Base-by-base conservation (phyloP, 1,139 yeast genomes). In the Scheffersomyces lignicola region DNA sequence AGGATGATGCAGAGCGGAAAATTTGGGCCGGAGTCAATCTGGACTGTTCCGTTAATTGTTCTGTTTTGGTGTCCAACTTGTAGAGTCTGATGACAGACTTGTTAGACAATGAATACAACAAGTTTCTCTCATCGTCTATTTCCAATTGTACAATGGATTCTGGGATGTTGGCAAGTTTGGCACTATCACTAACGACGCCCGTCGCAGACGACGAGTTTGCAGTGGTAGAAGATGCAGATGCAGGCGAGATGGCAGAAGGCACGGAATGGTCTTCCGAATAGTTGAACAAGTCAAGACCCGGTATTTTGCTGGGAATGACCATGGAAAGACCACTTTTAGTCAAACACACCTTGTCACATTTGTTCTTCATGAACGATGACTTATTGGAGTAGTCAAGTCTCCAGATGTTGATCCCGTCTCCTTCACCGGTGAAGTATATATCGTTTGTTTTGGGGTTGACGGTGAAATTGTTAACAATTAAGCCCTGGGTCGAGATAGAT, bases 321-420 rank as follows among this genome's bases (percentile, higher is more conserved):
- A 76, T 70, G 1, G 83, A 72, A 33, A 84, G 65, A 0, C 85
- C 78, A 9, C 82, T 74, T 53, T 83, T 80, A 1, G 94, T 84
- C 34, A 83, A 70, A 54, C 96, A 87, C 21, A 83, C 78, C 56
- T 88, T 89, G 45, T 80, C 81, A 53, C 96, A 87, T 49, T 81
- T 83, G 52, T 86, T 84, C 43, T 83, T 80, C 53, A 88, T 88
- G 85, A 96, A 92, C 33, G 88, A 83, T 31, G 90, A 92, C 24
- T 84, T 78, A 44, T 82, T 84, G n/a, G 90, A 77, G 54, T 94
- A 94, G 41, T 79, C 82, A 38, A 92, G 68, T 53, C 88, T 89
- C 96, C 97, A 92, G 32, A 94, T 71, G 48, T 90, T 81, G 30
- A 76, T 65, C 3, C 92, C 95, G 47, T 86, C 89, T 13, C 83